Evolutionary conservation across 2,329 filamentous ascomycete species (phyloP).

Genomic region (Aureobasidium sp.): DNA sequence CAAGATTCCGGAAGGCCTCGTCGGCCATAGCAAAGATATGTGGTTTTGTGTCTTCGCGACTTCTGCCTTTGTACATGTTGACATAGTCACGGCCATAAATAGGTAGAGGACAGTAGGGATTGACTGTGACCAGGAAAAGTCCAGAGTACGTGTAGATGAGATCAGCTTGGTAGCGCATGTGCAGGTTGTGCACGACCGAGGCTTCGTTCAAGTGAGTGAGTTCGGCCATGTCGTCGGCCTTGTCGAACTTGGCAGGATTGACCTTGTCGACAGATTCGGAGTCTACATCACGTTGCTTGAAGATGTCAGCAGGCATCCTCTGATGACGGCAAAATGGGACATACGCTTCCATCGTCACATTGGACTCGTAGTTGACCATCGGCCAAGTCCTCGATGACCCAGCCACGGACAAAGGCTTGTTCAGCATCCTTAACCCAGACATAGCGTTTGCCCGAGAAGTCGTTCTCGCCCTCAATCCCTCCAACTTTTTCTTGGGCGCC

Average conservation of each 20-base stretch:
- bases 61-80: conserved; percentile 94
- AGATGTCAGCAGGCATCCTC: conserved; percentile 19
- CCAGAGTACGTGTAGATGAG: conserved; percentile 97
- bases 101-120: conserved; percentile 88
- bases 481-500: conserved; percentile 48
- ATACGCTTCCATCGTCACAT: conserved; percentile 83
- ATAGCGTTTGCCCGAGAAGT: conserved; percentile 97
- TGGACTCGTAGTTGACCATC: conserved; percentile 71
- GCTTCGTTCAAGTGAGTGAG: conserved; percentile 96
- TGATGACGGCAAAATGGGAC: conserved; percentile 28
- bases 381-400: conserved; percentile 75
- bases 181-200: conserved; percentile 93
- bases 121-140: conserved; percentile 91
- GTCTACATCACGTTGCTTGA: conserved; percentile 79
- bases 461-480: conserved; percentile 92
- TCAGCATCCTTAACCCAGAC: conserved; percentile 91
- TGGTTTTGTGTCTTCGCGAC: conserved; percentile 86
- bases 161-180: conserved; percentile 90
- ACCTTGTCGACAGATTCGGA: conserved; percentile 92
- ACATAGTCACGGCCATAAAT: conserved; percentile 97
- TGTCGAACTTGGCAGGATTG: conserved; percentile 99
- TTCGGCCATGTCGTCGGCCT: conserved; percentile 98
- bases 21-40: conserved; percentile 98
- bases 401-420: conserved; percentile 83
- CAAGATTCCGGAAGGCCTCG: conserved; percentile 88